Evolutionary conservation across 2,329 filamentous ascomycete species (phyloP), one percentile per base, ranked within the genome.

Genomic region (Chalaropsis ovoidea): DNA sequence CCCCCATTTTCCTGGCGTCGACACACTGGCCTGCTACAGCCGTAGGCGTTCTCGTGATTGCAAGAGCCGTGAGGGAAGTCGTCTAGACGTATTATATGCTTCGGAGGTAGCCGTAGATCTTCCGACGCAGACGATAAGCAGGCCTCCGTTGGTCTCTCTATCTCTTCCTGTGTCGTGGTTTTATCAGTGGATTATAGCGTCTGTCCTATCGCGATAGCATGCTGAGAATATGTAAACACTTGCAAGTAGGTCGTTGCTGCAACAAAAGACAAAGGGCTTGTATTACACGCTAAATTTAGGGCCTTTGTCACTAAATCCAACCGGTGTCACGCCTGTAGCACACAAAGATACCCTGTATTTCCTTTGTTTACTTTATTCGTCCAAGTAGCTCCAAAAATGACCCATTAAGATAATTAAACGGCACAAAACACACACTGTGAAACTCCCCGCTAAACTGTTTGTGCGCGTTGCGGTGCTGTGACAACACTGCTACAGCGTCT

Each of bases 381-480:
- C 8, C 19, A n/a, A n/a, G 19, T 6, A 49, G 19, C n/a, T 17
- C 22, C n/a, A 10, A 49, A 3, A 22, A 22, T 19, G 0, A 49
- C 45, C 19, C n/a, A 49, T 47, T 7, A 19, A 47, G 15, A 19
- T 47, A n/a, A 47, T n/a, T n/a, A 49, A 49, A 49, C 8, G 45
- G 45, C 45, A 31, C 31, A 31, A 13, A 13, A 43, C 42, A 43
- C 42, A 42, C 42, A 43, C 22, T 49, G n/a, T 56, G 52, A 56
- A 56, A 56, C 52, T 56, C 52, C 52, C 52, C 52, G 52, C 52
- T 56, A 56, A 31, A 56, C 17, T 31, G 52, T 31, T 56, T 56
- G 24, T 56, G 52, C 24, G 52, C 22, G 27, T 56, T 56, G 52
- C 22, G 27, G 27, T 56, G 52, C 31, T 56, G 52, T 56, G 52